Evolutionary conservation across 805 yeast genomes (phyloP).

Genomic region (Candida anglica): DNA sequence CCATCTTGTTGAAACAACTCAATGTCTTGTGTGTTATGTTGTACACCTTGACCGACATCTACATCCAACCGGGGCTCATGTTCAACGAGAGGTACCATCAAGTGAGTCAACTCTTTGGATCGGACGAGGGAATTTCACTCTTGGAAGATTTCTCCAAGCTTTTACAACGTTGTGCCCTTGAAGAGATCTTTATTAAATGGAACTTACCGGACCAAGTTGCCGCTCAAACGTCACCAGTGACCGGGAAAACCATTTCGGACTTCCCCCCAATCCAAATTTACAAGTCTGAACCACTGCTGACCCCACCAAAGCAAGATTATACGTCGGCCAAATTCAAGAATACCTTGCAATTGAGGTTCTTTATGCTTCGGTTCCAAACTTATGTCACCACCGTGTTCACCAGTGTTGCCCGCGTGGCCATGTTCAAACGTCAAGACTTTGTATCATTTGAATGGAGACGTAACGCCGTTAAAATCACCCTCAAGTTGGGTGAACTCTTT

Average conservation of each 20-base stretch:
- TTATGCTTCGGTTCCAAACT: slow-evolving; percentile 46
- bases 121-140: slow-evolving; percentile 36
- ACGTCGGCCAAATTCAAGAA: slow-evolving; percentile 62
- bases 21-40: slow-evolving; percentile 42
- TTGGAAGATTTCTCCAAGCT: slow-evolving; percentile 41
- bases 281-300: slow-evolving; percentile 35
- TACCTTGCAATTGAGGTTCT: slow-evolving; percentile 50
- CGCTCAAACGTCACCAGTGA: slow-evolving; percentile 37
- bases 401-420: slow-evolving; percentile 41
- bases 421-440: slow-evolving; percentile 46
- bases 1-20: slow-evolving; percentile 29
- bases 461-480: slow-evolving; percentile 38
- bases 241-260: slow-evolving; percentile 18
- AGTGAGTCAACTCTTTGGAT: slow-evolving; percentile 38
- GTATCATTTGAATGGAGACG: slow-evolving; percentile 29
- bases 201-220: slow-evolving; percentile 45
- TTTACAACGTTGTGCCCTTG: slow-evolving; percentile 50
- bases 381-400: slow-evolving; percentile 38
- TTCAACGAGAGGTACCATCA: slow-evolving; percentile 43
- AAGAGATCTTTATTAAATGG: slow-evolving; percentile 52
- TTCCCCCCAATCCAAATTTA: slow-evolving; percentile 41
- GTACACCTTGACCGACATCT: slow-evolving; percentile 52
- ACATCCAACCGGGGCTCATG: slow-evolving; percentile 48
- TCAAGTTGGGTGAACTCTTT: slow-evolving; percentile 24
- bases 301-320: slow-evolving; percentile 31